Percentiles rank a stretch among this genome's conserved stretches.
phyloP scores from a whole-genome alignment of 2,329 filamentous ascomycete species.

The Diaporthe batatas region DNA sequence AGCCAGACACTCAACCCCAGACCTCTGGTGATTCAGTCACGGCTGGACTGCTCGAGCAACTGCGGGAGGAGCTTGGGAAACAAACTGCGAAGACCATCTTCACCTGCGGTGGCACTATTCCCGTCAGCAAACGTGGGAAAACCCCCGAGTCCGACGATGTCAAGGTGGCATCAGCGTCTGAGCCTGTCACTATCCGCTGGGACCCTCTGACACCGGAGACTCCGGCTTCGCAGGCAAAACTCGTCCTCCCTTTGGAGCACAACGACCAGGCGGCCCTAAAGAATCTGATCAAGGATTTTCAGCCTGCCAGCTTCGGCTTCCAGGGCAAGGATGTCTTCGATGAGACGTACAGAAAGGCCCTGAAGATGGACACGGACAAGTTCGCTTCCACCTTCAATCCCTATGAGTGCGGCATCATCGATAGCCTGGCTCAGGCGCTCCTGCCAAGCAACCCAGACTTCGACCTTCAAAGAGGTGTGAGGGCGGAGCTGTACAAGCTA shows the following conservation, averaged over 20 bases:
- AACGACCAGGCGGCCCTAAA: slow-evolving; percentile 38
- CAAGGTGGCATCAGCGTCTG: not conserved
- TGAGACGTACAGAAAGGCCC: slow-evolving; percentile 65
- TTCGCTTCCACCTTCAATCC: slow-evolving; percentile 67
- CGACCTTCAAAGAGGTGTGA: slow-evolving; percentile 53
- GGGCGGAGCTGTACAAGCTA: slow-evolving; percentile 69
- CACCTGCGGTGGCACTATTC: slow-evolving; percentile 41
- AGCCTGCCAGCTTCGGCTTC: slow-evolving; percentile 63
- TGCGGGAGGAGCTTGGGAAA: slow-evolving; percentile 9
- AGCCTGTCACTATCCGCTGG: slow-evolving; percentile 44
- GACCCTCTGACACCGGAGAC: slow-evolving; percentile 31
- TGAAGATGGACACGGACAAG: slow-evolving; percentile 59
- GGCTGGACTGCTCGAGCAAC: not conserved
- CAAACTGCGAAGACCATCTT: slow-evolving; percentile 27
- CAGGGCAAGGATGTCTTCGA: slow-evolving; percentile 62
- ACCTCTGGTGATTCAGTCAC: not conserved
- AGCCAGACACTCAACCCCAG: not conserved
- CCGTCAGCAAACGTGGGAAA: slow-evolving; percentile 17
- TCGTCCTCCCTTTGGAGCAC: slow-evolving; percentile 40
- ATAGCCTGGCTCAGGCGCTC: slow-evolving; percentile 61
- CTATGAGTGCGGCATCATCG: slow-evolving; percentile 65
- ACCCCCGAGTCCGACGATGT: not conserved
- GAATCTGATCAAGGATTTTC: slow-evolving; percentile 50
- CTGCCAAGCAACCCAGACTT: slow-evolving; percentile 48
- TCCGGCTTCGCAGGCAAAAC: slow-evolving; percentile 35